These are phyloP conservation scores for Citrus reticulata DNA, from an alignment of 345 rosid species.

Conservation along the genomic window DNA sequence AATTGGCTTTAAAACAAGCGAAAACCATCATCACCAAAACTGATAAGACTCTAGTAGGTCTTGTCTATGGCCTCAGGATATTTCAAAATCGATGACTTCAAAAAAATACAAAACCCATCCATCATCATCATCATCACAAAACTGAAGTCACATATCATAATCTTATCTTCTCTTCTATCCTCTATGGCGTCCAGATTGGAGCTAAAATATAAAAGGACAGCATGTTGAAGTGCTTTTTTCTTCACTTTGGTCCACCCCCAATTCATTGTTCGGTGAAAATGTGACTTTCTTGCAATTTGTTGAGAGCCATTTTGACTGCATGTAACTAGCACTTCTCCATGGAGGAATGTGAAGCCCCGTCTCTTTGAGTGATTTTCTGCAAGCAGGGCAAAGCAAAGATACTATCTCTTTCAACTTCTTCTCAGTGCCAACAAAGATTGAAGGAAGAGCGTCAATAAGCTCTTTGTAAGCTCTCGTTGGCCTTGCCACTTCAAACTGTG, in stretches of 20 bases:
- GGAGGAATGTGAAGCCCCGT: conserved; percentile 45
- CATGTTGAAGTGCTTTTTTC: conserved; percentile 9
- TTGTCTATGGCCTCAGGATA: background rate
- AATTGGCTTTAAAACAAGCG: background rate
- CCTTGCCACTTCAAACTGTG: conserved; percentile 53
- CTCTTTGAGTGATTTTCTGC: conserved; percentile 37
- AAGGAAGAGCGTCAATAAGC: conserved; percentile 28
- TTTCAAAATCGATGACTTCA: background rate
- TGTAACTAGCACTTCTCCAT: conserved; percentile 49
- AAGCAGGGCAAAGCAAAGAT: conserved; percentile 40
- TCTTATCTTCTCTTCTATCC: background rate
- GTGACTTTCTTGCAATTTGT: conserved; percentile 33
- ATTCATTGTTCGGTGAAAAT: conserved; percentile 6
- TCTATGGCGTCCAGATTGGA: background rate
- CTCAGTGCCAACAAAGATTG: conserved; percentile 38
- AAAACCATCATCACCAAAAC: background rate
- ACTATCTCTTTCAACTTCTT: conserved; percentile 38
- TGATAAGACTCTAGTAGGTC: background rate
- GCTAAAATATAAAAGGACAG: conserved; percentile 35
- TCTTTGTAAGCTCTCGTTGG: conserved; percentile 38
- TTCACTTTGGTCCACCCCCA: conserved; percentile 15
- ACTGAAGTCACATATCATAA: background rate
- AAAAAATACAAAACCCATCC: background rate
- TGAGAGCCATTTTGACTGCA: conserved; percentile 56
- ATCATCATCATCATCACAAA: background rate